Evolutionary conservation across 805 yeast species (phyloP), one percentile per base, ranked within the genome.

Genomic region (Scheffersomyces amazonensis): DNA sequence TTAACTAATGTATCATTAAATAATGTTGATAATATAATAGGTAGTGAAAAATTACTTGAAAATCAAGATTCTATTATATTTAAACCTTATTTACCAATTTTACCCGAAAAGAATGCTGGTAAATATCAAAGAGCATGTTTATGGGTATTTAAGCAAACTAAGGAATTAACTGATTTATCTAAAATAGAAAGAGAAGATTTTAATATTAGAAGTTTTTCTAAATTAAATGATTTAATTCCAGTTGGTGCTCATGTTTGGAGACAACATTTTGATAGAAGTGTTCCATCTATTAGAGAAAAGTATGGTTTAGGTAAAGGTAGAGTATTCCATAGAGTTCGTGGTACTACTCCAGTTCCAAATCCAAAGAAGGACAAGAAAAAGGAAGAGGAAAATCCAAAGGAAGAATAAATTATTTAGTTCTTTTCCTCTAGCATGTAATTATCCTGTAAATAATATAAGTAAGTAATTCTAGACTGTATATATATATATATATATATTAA

Each of bases 221-320:
- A 62, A 3, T 45, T 61, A 3, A 57, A 85, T 59, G 57, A 69
- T 3, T 73, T 93, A 48, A 66, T 68, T n/a, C 79, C 97, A 1
- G 79, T 90, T 34, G 97, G 98, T 19, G 96, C 95, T 2, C 95
- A 88, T 58, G 73, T 87, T 32, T 91, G 95, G 91, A 81, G 98
- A 73, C 80, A 83, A 48, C 69, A 63, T 30, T 91, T 83, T 80
- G 98, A 93, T 62, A 67, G 86, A 50, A 77, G 82, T 50, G 84
- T 87, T 31, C 73, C 73, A 21, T 58, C 56, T 3, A 82, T 90
- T 19, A 80, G 98, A 61, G 76, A 72, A 46, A 61, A 73, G 55
- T 87, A 84, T 56, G 91, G 88, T 3, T 70, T 91, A 43, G 83
- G 81, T 15, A 59, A 67, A 43, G 97, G 96, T 35, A 73, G 80